Evolutionary conservation across 73 alveolate genomes (phyloP).

Genomic region (Paraurostyla sp.): DNA sequence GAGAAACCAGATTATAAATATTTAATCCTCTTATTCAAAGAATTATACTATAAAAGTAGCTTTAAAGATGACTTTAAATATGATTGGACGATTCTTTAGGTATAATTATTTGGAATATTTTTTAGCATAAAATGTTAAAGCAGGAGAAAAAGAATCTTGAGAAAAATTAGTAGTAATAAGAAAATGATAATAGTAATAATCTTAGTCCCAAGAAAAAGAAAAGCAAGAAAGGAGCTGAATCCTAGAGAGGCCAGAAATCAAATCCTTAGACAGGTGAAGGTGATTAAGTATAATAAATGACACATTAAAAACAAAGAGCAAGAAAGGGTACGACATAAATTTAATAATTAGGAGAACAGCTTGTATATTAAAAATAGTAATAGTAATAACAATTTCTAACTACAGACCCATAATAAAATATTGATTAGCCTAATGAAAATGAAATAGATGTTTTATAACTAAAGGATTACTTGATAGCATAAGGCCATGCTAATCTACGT

Average conservation of each 20-base stretch:
- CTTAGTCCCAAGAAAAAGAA: not conserved
- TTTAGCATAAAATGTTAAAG: not conserved
- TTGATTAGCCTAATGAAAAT: not conserved
- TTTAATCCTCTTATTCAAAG: slow-evolving; percentile 71
- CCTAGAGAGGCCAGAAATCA: slow-evolving; percentile 29
- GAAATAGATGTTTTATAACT: not conserved
- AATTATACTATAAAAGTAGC: not conserved
- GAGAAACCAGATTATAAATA: slow-evolving; percentile 90
- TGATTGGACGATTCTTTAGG: slow-evolving; percentile 38
- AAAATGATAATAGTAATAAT: not conserved
- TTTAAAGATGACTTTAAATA: slow-evolving; percentile 17
- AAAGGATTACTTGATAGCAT: slow-evolving; percentile 20
- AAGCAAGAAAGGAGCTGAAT: slow-evolving; percentile 1
- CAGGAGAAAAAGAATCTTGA: not conserved
- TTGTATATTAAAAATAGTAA: not conserved
- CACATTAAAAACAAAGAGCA: not conserved
- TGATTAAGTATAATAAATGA: not conserved
- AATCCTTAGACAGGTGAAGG: slow-evolving; percentile 29
- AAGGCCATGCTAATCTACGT: not conserved
- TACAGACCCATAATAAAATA: not conserved
- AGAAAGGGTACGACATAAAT: not conserved
- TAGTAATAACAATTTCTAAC: not conserved
- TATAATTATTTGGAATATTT: not conserved
- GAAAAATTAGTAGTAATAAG: not conserved
- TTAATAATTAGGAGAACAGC: not conserved